Base-by-base conservation (phyloP, 371 early-diverging fungal genomes). In the Fennellomyces sp. region DNA sequence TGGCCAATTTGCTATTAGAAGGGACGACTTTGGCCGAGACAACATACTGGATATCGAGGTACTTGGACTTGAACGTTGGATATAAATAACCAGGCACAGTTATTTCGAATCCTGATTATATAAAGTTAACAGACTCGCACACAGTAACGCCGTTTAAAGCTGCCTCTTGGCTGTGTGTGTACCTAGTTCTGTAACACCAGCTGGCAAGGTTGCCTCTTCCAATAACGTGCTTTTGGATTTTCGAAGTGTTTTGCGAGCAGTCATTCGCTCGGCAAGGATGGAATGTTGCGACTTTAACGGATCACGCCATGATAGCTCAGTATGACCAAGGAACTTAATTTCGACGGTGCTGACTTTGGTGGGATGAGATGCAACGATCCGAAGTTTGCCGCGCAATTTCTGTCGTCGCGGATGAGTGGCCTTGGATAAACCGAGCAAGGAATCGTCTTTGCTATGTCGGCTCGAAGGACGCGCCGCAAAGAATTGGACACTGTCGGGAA, bases 361-460 rank as follows among this genome's bases (percentile, higher is more conserved):
- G 23, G 75, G 69, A 25, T 63, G 63, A 36, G 71, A 68, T 25
- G 68, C 60, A 15, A 70, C 66, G 15, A 74, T 49, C 28, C 75
- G 63, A 15, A 74, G 31, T 56, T 70, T 74, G 45, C 75, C 70
- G 52, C 71, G 63, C 36, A 74, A 21, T 48, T 74, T 74, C 49
- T 74, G 69, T 31, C 71, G 63, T 15, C 65, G 65, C 21, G 70
- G 71, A 60, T 69, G 63, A 2, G 67, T 73, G 17, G 56, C 36
- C n/a, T 45, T 45, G 11, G 45, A 17, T 2, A 45, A 25, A 23
- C 23, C 11, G 23, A 45, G n/a, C 23, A 45, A 45, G 10, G 45
- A 45, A 23, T 45, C 45, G 45, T 21, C 45, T 23, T 45, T 45
- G 45, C n/a, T 45, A 15, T 23, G 45, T 45, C 23, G 45, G 23